Conservation (phyloP, 2,329 filamentous ascomycete genomes). For the Penicillium crustosum region DNA sequence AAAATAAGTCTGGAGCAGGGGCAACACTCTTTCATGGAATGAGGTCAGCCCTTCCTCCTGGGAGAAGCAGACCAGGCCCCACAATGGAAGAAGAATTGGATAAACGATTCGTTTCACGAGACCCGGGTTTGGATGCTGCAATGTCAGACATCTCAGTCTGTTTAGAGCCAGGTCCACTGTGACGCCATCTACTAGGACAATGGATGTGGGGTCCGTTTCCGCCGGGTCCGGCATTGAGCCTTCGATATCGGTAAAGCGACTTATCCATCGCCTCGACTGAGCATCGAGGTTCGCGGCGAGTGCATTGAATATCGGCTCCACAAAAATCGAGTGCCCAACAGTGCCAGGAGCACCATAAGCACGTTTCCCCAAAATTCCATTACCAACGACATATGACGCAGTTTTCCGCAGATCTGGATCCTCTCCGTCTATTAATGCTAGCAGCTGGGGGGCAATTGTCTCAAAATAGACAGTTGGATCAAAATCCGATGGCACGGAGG, state of each 20-base stretch:
- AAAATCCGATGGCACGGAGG: slow-evolving; percentile 43
- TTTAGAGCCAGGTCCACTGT: slow-evolving; percentile 35
- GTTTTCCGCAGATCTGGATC: slow-evolving; percentile 43
- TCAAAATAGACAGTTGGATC: slow-evolving; percentile 39
- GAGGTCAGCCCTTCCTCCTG: slow-evolving; percentile 27
- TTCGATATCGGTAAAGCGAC: slow-evolving; percentile 20
- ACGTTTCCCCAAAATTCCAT: slow-evolving; percentile 45
- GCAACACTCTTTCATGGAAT: slow-evolving; percentile 33
- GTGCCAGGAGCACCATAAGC: slow-evolving; percentile 41
- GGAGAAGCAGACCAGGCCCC: slow-evolving; percentile 43
- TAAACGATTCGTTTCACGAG: slow-evolving; percentile 44
- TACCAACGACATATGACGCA: slow-evolving; percentile 46
- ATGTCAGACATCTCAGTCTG: slow-evolving; percentile 37
- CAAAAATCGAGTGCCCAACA: slow-evolving; percentile 44
- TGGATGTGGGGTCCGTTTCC: not conserved
- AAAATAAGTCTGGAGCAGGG: slow-evolving; percentile 42
- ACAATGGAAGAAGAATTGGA: slow-evolving; percentile 43
- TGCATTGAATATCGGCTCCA: slow-evolving; percentile 42
- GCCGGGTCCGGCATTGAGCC: slow-evolving; percentile 2
- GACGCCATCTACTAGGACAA: slow-evolving; percentile 27
- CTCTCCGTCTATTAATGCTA: slow-evolving; percentile 42
- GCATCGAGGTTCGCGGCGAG: slow-evolving; percentile 36
- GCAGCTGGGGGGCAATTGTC: slow-evolving; percentile 42
- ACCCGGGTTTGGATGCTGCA: slow-evolving; percentile 46
- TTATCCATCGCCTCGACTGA: slow-evolving; percentile 31